Conservation (phyloP, 129 eudicot species). For the Tagetes patula region DNA sequence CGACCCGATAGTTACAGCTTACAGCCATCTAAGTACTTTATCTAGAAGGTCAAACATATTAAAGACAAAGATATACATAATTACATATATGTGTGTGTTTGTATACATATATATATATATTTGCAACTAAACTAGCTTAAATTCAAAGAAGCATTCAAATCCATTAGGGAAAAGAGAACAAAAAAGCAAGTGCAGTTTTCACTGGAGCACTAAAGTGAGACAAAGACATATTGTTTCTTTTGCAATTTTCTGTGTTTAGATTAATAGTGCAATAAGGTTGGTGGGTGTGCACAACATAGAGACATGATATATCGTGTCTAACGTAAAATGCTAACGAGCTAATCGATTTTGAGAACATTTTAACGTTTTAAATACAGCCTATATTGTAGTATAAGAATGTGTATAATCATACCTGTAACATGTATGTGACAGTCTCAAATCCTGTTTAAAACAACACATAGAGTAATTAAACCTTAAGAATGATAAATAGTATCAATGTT, state of each 20-base stretch:
- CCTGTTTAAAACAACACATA: slow-evolving; percentile 43
- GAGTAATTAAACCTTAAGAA: too few species aligned
- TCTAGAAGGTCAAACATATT: slow-evolving; percentile 22
- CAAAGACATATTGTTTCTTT: slow-evolving; percentile 12
- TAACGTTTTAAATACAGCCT: neutral
- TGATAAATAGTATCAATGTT: neutral
- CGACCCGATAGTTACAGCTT: neutral
- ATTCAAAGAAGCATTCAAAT: slow-evolving; percentile 6
- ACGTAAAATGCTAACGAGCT: neutral
- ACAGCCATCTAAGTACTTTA: neutral
- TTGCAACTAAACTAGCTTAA: slow-evolving; percentile 3
- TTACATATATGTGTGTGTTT: too few species aligned
- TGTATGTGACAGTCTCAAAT: slow-evolving; percentile 86
- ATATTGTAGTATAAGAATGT: neutral
- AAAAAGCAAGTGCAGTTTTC: slow-evolving; percentile 25
- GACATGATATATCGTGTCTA: neutral
- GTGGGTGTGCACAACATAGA: slow-evolving; percentile 1
- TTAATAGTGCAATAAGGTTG: slow-evolving; percentile 26
- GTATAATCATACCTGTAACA: slow-evolving; percentile 68
- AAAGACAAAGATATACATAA: neutral
- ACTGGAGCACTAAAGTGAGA: slow-evolving; percentile 28
- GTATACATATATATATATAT: neutral
- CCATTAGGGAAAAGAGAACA: slow-evolving; percentile 17
- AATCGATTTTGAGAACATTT: neutral
- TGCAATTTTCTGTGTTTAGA: slow-evolving; percentile 1